Evolutionary conservation across 768 basidiomycete species (phyloP).

Genomic region (Mycena albidolilacea): DNA sequence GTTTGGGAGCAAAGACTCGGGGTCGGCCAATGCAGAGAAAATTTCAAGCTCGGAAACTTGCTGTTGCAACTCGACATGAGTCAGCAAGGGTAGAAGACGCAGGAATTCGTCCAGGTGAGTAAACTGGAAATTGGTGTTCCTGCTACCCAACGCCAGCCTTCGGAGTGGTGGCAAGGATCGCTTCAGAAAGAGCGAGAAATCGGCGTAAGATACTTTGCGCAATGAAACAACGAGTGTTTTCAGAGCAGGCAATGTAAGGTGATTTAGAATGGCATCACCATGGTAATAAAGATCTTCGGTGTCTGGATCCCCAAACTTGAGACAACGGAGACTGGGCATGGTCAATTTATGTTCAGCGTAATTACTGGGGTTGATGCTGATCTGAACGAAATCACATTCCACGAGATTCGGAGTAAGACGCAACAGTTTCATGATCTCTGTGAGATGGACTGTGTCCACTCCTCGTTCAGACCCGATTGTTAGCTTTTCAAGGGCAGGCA

Average conservation of each 20-base stretch:
- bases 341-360: neutral
- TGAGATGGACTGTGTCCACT: too few species aligned
- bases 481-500: too few species aligned
- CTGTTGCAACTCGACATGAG: neutral
- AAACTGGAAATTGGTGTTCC: neutral
- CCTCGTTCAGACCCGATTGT: too few species aligned
- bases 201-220: too few species aligned
- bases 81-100: neutral
- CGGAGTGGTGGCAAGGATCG: conserved; percentile 2
- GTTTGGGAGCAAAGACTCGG: conserved; percentile 1
- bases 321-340: neutral
- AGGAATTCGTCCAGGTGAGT: neutral
- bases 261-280: too few species aligned
- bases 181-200: neutral
- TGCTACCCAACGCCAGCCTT: neutral
- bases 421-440: neutral
- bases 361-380: too few species aligned
- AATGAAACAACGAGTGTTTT: too few species aligned
- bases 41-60: neutral
- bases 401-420: neutral
- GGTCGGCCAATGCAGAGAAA: neutral
- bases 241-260: neutral
- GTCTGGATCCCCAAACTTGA: neutral
- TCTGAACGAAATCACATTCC: neutral
- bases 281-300: neutral